phyloP scores from a whole-genome alignment of 495 filamentous ascomycete genomes.

The Penicillium turbatum region DNA sequence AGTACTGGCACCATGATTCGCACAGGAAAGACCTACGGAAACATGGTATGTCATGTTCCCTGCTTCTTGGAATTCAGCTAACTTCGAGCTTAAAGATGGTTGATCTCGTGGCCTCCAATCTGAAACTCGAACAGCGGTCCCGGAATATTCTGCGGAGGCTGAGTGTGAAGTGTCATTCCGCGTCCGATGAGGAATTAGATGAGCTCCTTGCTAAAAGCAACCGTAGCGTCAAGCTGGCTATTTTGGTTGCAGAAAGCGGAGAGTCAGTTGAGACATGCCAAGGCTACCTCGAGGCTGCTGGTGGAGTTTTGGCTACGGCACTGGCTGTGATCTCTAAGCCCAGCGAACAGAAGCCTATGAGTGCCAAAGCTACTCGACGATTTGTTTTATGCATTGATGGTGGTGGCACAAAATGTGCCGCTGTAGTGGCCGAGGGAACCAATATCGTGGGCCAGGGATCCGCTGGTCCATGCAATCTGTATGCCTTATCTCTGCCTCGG shows the following conservation, averaged over 20 bases:
- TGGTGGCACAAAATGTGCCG: constrained; percentile 36
- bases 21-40: constrained; percentile 39
- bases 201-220: constrained; percentile 23
- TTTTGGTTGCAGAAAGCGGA: constrained; percentile 27
- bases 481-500: not conserved
- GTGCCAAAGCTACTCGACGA: not conserved
- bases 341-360: not conserved
- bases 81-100: constrained; percentile 28
- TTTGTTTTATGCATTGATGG: constrained; percentile 39
- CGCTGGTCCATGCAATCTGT: constrained; percentile 38
- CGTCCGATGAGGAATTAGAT: constrained; percentile 26
- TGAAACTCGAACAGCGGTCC: constrained; percentile 35
- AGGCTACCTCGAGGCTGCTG: constrained; percentile 15
- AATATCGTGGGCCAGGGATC: constrained; percentile 18
- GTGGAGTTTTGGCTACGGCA: constrained; percentile 27
- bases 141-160: constrained; percentile 33
- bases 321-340: constrained; percentile 8
- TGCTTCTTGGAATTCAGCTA: not conserved
- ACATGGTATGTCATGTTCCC: constrained; percentile 24
- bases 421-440: constrained; percentile 19
- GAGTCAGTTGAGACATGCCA: constrained; percentile 20
- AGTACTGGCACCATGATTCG: constrained; percentile 40
- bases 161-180: constrained; percentile 16
- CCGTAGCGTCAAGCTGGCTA: constrained; percentile 33
- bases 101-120: constrained; percentile 36